Conservation (phyloP, 495 filamentous ascomycete species). For the Penicillium atrosanguineum region DNA sequence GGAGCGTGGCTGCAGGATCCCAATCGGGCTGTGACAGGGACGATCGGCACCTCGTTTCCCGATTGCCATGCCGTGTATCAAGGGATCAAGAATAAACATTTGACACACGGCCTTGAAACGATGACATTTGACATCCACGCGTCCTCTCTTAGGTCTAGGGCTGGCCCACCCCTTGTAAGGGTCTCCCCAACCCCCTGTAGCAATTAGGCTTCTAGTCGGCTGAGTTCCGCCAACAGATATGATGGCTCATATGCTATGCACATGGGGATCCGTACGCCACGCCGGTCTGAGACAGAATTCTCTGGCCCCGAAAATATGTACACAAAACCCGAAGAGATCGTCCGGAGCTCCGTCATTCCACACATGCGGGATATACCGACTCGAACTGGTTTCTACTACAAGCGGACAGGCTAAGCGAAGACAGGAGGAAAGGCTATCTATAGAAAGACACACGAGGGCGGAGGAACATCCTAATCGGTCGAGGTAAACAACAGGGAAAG, state of each 20-base stretch:
- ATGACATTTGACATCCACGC: conserved; percentile 20
- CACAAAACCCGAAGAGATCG: conserved; percentile 3
- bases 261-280: conserved; percentile 4
- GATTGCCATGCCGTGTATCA: conserved; percentile 15
- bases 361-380: conserved; percentile 4
- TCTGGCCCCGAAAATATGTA: conserved; percentile 15
- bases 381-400: not conserved
- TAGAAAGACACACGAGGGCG: not conserved
- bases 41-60: conserved; percentile 19
- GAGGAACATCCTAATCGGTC: not conserved
- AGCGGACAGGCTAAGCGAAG: not conserved
- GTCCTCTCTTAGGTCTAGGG: not conserved
- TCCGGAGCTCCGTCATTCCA: conserved; percentile 16
- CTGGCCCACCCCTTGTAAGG: not conserved
- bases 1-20: not conserved
- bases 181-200: not conserved
- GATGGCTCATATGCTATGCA: conserved; percentile 29
- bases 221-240: conserved; percentile 12
- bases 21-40: conserved; percentile 19
- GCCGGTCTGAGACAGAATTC: conserved; percentile 13
- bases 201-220: not conserved
- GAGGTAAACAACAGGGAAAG: not conserved
- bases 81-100: conserved; percentile 21
- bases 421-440: not conserved
- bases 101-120: conserved; percentile 14